A percentile compares a stretch with the other conserved stretches of the same genome.
Conservation (phyloP, 78 protist genomes). For the Dictyostelium purpureum region DNA sequence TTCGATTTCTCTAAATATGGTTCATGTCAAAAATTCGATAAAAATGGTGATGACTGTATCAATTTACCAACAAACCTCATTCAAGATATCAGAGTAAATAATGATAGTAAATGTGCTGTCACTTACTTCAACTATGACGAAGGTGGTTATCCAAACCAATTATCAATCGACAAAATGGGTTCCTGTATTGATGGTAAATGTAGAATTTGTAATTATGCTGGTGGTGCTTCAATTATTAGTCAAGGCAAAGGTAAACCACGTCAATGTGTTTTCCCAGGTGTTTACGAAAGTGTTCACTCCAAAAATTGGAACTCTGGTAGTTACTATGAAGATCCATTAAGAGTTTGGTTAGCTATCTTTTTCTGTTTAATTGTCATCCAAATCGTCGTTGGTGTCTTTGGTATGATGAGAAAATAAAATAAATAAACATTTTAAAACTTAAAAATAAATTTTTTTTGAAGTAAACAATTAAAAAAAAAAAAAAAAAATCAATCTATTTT, state of each 20-base stretch:
- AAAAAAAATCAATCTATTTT: too few relatives aligned
- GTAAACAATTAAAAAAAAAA: too few relatives aligned
- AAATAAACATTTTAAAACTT: slow-evolving; percentile 8
- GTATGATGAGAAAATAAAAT: too few relatives aligned
- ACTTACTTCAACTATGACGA: not conserved
- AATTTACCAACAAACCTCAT: not conserved
- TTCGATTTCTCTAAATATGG: not conserved
- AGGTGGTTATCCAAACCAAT: not conserved
- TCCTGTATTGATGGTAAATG: slow-evolving; percentile 7
- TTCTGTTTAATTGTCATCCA: slow-evolving; percentile 68
- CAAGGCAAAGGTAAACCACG: slow-evolving; percentile 26
- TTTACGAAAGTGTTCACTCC: slow-evolving; percentile 36
- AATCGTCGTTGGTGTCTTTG: slow-evolving; percentile 53
- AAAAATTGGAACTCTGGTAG: slow-evolving; percentile 24
- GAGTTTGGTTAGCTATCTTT: slow-evolving; percentile 64
- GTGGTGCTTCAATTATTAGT: not conserved
- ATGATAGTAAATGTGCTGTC: slow-evolving; percentile 36
- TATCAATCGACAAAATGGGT: slow-evolving; percentile 4
- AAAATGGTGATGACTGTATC: slow-evolving; percentile 17
- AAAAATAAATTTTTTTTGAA: not conserved
- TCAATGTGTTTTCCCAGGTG: slow-evolving; percentile 73
- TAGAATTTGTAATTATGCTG: slow-evolving; percentile 18
- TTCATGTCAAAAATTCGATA: slow-evolving; percentile 35
- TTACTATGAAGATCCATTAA: slow-evolving; percentile 5
- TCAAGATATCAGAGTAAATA: not conserved